These are phyloP conservation scores for Sporisorium graminicola DNA, from an alignment of 1,284 basidiomycete species.

Conservation along the genomic window DNA sequence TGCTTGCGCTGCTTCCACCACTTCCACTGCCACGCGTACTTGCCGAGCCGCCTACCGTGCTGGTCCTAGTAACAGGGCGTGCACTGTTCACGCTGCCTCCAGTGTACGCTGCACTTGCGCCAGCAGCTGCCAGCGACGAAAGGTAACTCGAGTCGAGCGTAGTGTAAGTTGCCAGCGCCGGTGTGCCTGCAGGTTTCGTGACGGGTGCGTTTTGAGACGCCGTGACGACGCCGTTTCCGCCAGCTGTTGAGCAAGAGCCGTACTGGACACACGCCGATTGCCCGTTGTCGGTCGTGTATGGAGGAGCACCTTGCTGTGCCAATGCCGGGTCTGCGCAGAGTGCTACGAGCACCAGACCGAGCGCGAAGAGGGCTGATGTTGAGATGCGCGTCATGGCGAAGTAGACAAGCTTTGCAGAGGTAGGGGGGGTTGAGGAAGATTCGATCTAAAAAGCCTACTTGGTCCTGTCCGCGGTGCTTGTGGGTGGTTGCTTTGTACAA, in stretches of 20 bases:
- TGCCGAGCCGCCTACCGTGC: slow-evolving; percentile 6
- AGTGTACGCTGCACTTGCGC: slow-evolving; percentile 22
- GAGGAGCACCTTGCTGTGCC: slow-evolving; percentile 20
- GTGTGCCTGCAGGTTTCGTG: slow-evolving; percentile 31
- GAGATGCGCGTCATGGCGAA: neutral
- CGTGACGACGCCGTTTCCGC: slow-evolving; percentile 21
- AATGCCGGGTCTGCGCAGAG: neutral
- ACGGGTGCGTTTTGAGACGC: slow-evolving; percentile 39
- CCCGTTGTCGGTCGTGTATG: slow-evolving; percentile 35
- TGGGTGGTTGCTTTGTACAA: neutral
- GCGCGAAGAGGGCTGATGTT: neutral
- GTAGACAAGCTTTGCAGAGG: neutral
- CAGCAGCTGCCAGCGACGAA: slow-evolving; percentile 34
- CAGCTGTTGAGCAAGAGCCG: slow-evolving; percentile 32
- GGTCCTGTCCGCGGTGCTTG: neutral
- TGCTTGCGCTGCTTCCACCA: neutral
- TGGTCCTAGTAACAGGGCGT: neutral
- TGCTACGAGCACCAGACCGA: neutral
- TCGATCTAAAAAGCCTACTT: neutral
- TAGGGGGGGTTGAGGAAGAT: too few species aligned
- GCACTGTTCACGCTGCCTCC: slow-evolving; percentile 21
- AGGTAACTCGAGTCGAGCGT: slow-evolving; percentile 27
- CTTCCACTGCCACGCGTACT: slow-evolving; percentile 3
- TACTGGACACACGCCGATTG: slow-evolving; percentile 36
- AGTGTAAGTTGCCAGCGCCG: slow-evolving; percentile 32